These are phyloP conservation scores for Coemansia sp. DNA, from an alignment of 192 early-diverging fungal species.

Conservation along the genomic window DNA sequence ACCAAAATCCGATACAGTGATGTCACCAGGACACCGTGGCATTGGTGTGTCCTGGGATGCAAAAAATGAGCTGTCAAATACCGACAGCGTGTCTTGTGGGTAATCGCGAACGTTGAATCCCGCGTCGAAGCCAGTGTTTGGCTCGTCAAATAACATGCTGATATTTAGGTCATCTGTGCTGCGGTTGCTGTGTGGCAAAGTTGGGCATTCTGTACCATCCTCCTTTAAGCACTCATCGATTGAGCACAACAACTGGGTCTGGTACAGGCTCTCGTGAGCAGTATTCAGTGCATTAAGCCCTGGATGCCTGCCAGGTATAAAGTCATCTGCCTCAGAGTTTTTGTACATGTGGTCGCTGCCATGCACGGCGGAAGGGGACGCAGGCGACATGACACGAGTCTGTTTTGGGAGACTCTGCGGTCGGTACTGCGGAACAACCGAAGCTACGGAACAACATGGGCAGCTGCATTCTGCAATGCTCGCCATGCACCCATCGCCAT, in stretches of 20 bases:
- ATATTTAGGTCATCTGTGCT: conserved; percentile 22
- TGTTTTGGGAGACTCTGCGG: conserved; percentile 2
- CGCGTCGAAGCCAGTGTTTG: not conserved
- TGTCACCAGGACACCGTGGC: conserved; percentile 32
- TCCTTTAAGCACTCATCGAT: conserved; percentile 27
- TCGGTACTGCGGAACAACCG: conserved; percentile 6
- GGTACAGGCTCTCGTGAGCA: not conserved
- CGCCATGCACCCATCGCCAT: conserved; percentile 1
- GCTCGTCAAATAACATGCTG: conserved; percentile 34
- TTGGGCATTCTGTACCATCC: not conserved
- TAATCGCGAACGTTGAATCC: conserved; percentile 19
- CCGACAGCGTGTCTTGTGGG: conserved; percentile 21
- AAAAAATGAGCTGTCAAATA: conserved; percentile 42
- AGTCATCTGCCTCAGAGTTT: not conserved
- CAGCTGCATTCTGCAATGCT: conserved; percentile 6
- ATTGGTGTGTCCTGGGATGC: conserved; percentile 29
- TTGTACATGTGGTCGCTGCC: not conserved
- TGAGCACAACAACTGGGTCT: conserved; percentile 10
- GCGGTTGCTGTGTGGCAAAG: not conserved
- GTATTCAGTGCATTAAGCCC: not conserved
- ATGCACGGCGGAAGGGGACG: not conserved
- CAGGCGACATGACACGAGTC: not conserved
- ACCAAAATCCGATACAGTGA: conserved; percentile 40
- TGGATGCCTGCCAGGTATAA: not conserved
- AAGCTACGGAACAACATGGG: conserved; percentile 3